Evolutionary conservation across 805 yeast genomes (phyloP).

Genomic region (Cyberlindnera sargentensis): DNA sequence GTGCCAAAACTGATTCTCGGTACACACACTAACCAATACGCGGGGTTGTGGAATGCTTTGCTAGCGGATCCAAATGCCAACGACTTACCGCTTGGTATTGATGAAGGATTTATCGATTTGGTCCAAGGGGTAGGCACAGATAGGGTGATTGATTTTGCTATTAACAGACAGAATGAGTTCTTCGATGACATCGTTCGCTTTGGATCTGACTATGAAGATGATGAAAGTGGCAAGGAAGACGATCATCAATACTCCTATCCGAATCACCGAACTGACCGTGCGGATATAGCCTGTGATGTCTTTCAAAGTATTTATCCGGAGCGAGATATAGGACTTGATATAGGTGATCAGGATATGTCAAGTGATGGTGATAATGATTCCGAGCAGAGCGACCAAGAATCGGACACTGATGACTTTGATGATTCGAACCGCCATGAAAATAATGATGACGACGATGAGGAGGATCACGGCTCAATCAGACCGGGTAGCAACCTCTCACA

Average conservation of each 20-base stretch:
- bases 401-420: background rate
- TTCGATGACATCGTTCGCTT: too few species aligned
- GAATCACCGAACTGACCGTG: too few species aligned
- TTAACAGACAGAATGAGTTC: too few species aligned
- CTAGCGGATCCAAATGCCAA: too few species aligned
- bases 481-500: background rate
- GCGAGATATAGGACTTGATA: background rate
- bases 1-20: background rate
- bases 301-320: too few species aligned
- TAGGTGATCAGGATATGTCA: background rate
- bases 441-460: background rate
- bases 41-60: too few species aligned
- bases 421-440: background rate
- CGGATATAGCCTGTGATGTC: too few species aligned
- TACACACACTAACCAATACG: background rate
- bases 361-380: background rate
- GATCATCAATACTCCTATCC: too few species aligned
- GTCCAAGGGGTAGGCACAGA: too few species aligned
- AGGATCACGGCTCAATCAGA: background rate
- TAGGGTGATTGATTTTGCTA: too few species aligned
- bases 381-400: background rate
- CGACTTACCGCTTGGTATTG: too few species aligned
- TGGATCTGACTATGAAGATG: background rate
- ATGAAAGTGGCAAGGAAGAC: constrained; percentile 2
- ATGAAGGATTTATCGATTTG: too few species aligned